Conservation (phyloP, 2,329 filamentous ascomycete species). For the Cytospora piceicola region DNA sequence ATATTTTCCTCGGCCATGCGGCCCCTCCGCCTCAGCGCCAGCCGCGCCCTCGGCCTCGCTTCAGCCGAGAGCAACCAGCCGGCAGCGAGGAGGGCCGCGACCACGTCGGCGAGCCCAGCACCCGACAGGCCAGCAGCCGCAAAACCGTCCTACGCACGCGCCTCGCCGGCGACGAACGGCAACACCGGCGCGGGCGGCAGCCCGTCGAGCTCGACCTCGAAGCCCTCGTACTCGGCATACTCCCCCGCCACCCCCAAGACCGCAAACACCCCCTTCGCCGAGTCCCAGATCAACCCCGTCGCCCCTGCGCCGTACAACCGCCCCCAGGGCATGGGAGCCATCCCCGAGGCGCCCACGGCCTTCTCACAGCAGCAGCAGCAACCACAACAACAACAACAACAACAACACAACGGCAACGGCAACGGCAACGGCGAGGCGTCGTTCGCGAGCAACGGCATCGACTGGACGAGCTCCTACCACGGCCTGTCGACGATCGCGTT, state of each 20-base stretch:
- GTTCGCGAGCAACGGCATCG: conserved; percentile 45
- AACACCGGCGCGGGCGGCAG: not conserved
- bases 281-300: conserved; percentile 26
- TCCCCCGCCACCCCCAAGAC: conserved; percentile 14
- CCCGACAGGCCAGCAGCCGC: conserved; percentile 11
- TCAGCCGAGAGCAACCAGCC: not conserved
- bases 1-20: conserved; percentile 26
- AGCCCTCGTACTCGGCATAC: conserved; percentile 4
- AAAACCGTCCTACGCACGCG: conserved; percentile 21
- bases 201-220: not conserved
- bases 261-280: conserved; percentile 22
- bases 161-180: conserved; percentile 19
- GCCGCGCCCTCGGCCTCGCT: not conserved
- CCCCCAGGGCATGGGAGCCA: conserved; percentile 9
- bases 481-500: conserved; percentile 75
- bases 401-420: conserved; percentile 15
- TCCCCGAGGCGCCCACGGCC: conserved; percentile 24
- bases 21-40: conserved; percentile 21
- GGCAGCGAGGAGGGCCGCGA: conserved; percentile 17
- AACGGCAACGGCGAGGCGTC: conserved; percentile 30
- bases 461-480: conserved; percentile 86
- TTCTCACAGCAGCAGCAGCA: conserved; percentile 6
- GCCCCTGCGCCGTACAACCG: conserved; percentile 22
- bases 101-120: conserved; percentile 17
- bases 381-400: too few species aligned